Base-by-base conservation (phyloP, 352 stramenopile genomes). In the Phytophthora sp. region DNA sequence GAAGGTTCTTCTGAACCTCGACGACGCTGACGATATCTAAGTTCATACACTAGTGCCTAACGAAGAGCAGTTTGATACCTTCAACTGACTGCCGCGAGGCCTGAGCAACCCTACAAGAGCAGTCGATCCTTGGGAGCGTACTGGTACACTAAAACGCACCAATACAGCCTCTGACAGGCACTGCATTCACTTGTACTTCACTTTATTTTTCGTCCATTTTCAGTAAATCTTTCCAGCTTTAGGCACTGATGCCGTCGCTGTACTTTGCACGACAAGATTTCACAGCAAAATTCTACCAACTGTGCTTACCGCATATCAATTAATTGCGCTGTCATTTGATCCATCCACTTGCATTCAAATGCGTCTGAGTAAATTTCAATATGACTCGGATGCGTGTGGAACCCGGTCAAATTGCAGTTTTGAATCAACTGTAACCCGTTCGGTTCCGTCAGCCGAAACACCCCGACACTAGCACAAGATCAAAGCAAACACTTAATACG, bases 381-480 rank as follows among this genome's bases (percentile, higher is more conserved):
- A 28, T 89, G 66, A 30, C 68, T 83, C 18, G 88, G 88, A 43
- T 97, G 89, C 17, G 82, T 75, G 64, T 97, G 89, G 62, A 97
- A 97, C 23, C 89, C 89, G 18, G 81, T 83, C 61, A 96, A 69
- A 37, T 69, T 84, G 73, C 89, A 97, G 52, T 94, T 88, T 70
- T 96, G 89, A 66, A 97, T 97, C 46, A 96, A 53, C 55, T 95
- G 80, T 38, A 97, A 62, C 17, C 89, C 89, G 23, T 69, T 63
- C 12, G 89, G 89, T 49, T 93, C 72, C 3, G 79, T 92, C 37
- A 97, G 54, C 4, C 88, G 84, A 63, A 96, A 97, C 3, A 97
- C 78, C 5, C 89, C 89, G 34, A 97, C 83, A 50, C 84, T 94
- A 34, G n/a, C 54, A 32, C n/a, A 56, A 62, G 7, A 30, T 39